phyloP scores from a whole-genome alignment of 768 basidiomycete species.

The Serendipita sp. region DNA sequence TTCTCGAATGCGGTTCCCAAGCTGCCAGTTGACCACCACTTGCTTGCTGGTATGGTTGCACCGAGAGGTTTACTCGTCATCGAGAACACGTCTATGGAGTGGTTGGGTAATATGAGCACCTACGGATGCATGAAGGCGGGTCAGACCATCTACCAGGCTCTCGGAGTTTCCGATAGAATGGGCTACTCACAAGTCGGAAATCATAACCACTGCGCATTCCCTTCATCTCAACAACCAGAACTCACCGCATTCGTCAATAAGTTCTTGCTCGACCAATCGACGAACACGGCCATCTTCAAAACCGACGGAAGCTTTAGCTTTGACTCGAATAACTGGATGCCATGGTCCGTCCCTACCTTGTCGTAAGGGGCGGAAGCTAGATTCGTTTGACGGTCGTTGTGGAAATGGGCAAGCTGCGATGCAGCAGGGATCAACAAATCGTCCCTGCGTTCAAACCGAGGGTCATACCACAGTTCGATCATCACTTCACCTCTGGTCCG shows the following conservation, averaged over 20 bases:
- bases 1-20: slow-evolving; percentile 30
- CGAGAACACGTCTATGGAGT: slow-evolving; percentile 40
- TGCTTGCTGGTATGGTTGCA: slow-evolving; percentile 39
- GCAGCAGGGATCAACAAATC: no score
- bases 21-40: slow-evolving; percentile 47
- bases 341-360: slow-evolving; percentile 35
- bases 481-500: no score
- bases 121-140: slow-evolving; percentile 39
- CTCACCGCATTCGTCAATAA: slow-evolving; percentile 41
- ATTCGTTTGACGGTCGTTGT: no score
- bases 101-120: slow-evolving; percentile 36
- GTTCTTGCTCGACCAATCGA: slow-evolving; percentile 34
- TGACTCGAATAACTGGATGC: slow-evolving; percentile 29
- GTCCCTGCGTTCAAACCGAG: no score
- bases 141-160: slow-evolving; percentile 34
- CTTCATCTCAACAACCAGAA: slow-evolving; percentile 28
- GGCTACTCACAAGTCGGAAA: slow-evolving; percentile 40
- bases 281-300: slow-evolving; percentile 27
- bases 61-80: slow-evolving; percentile 38
- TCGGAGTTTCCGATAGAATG: slow-evolving; percentile 32
- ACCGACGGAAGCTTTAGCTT: slow-evolving; percentile 24
- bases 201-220: slow-evolving; percentile 42
- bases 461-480: no score
- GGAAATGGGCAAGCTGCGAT: no score
- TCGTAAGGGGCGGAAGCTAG: slow-evolving; percentile 17